Evolutionary conservation across 2,329 filamentous ascomycete species (phyloP).

Genomic region (Ceratocystis alfenasii): DNA sequence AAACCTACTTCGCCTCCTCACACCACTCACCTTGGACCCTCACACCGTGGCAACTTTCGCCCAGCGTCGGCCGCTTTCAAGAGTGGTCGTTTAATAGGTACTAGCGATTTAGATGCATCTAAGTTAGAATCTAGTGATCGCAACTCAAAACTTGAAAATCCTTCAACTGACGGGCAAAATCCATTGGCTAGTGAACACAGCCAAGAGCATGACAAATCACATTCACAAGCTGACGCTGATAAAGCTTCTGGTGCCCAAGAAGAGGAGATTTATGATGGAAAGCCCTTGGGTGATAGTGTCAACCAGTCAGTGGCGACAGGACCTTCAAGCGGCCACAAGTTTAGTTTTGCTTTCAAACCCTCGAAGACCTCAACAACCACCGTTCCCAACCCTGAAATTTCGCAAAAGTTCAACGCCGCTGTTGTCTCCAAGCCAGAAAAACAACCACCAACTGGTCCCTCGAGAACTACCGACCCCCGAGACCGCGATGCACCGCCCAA

Average conservation of each 20-base stretch:
- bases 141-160: neutral
- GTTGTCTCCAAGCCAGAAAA: constrained; percentile 31
- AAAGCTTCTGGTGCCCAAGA: neutral
- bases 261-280: neutral
- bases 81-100: neutral
- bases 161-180: neutral
- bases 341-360: constrained; percentile 87
- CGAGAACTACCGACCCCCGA: constrained; percentile 29
- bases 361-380: constrained; percentile 45
- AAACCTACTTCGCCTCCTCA: constrained; percentile 25
- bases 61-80: constrained; percentile 2
- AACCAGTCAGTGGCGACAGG: constrained; percentile 33
- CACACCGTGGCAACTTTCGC: constrained; percentile 12
- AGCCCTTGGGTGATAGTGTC: neutral
- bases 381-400: constrained; percentile 52
- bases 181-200: neutral
- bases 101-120: too few relatives aligned
- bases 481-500: constrained; percentile 34
- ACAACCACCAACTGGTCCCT: constrained; percentile 27
- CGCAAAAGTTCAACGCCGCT: constrained; percentile 52
- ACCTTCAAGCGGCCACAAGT: constrained; percentile 44
- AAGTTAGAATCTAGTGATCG: neutral
- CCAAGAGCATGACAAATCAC: neutral
- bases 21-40: constrained; percentile 27
- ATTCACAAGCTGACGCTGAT: neutral